A percentile compares a stretch with the other conserved stretches of the same genome.
phyloP scores from a whole-genome alignment of 305 asterid species.

The Solanum hybrid region DNA sequence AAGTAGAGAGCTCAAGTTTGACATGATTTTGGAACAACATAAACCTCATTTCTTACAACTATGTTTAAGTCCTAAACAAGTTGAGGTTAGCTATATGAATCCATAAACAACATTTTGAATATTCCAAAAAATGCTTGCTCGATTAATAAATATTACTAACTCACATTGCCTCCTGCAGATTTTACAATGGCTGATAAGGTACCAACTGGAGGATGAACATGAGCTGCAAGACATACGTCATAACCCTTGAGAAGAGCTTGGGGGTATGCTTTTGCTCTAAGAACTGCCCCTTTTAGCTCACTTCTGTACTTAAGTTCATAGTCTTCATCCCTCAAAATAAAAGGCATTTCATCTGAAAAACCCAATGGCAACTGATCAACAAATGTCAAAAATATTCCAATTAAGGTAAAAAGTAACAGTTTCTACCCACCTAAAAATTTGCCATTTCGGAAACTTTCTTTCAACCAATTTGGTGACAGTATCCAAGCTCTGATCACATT shows the following conservation, averaged over 20 bases:
- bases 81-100: not conserved
- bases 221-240: conserved; percentile 59
- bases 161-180: conserved; percentile 85
- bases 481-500: conserved; percentile 65
- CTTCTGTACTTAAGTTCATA: conserved; percentile 39
- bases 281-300: conserved; percentile 54
- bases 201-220: conserved; percentile 52
- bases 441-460: conserved; percentile 68
- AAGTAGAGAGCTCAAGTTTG: not conserved
- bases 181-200: conserved; percentile 47
- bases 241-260: conserved; percentile 56
- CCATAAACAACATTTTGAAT: not conserved
- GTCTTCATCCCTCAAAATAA: conserved; percentile 60
- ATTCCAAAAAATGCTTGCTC: not conserved
- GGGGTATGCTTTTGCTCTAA: conserved; percentile 47
- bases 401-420: not conserved
- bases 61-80: not conserved
- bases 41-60: not conserved
- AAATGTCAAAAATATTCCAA: not conserved
- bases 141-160: conserved; percentile 8
- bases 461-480: conserved; percentile 71
- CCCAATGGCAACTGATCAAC: not conserved
- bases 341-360: conserved; percentile 62
- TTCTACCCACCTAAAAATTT: conserved; percentile 52
- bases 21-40: not conserved